Evolutionary conservation across 768 basidiomycete genomes (phyloP).

Genomic region (Boletus sp.): DNA sequence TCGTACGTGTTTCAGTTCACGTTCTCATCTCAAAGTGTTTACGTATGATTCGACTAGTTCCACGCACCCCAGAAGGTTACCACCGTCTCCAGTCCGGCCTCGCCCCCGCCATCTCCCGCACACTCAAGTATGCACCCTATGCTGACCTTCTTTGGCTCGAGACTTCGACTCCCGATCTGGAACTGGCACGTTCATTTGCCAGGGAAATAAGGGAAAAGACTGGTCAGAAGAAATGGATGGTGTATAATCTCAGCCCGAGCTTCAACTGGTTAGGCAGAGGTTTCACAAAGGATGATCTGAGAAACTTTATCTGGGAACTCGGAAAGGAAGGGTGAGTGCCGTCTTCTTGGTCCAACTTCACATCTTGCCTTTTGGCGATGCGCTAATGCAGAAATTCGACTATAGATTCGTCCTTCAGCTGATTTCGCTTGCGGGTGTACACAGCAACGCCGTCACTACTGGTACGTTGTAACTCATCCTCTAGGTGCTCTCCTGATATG

Average conservation of each 20-base stretch:
- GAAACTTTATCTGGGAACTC: slow-evolving; percentile 87
- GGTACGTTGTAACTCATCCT: slow-evolving; percentile 41
- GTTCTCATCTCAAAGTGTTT: background rate
- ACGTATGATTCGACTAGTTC: slow-evolving; percentile 46
- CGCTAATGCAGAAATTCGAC: slow-evolving; percentile 4
- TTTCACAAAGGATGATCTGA: slow-evolving; percentile 72
- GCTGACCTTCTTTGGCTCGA: slow-evolving; percentile 93
- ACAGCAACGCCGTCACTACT: slow-evolving; percentile 76
- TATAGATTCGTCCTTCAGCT: slow-evolving; percentile 85
- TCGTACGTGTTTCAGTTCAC: slow-evolving; percentile 44
- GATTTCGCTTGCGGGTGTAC: slow-evolving; percentile 87
- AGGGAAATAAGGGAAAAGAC: slow-evolving; percentile 66
- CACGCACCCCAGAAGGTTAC: slow-evolving; percentile 88
- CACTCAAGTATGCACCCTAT: slow-evolving; percentile 77
- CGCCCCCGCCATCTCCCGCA: slow-evolving; percentile 79
- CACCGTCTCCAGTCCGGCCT: slow-evolving; percentile 84
- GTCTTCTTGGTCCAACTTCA: background rate
- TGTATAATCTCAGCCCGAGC: slow-evolving; percentile 91
- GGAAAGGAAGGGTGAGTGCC: slow-evolving; percentile 74
- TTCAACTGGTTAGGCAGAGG: slow-evolving; percentile 91
- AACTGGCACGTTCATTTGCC: slow-evolving; percentile 77
- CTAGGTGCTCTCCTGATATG: slow-evolving; percentile 3
- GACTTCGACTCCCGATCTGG: slow-evolving; percentile 83
- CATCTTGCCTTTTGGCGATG: background rate
- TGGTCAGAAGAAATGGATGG: slow-evolving; percentile 70